Evolutionary conservation across 176 grass and related monocot genomes (phyloP).

Genomic region (Juncus inflexus): DNA sequence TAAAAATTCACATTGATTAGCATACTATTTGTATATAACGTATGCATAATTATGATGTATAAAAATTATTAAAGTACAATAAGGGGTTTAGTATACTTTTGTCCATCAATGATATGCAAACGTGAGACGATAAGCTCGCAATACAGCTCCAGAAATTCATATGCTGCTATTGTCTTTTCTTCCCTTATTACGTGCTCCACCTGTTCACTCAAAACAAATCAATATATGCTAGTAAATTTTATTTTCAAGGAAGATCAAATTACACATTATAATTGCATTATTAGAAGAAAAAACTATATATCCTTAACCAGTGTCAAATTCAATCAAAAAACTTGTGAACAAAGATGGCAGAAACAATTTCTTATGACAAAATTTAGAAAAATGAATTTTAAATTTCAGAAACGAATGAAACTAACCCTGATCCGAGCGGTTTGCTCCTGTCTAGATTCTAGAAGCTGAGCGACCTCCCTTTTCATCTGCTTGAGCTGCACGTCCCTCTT

Average conservation of each 20-base stretch:
- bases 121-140: conserved; percentile 42
- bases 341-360: background rate
- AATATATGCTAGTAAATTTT: background rate
- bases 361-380: no score
- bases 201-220: conserved; percentile 12
- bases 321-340: background rate
- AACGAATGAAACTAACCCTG: conserved; percentile 11
- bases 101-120: conserved; percentile 39
- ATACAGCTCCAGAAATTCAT: conserved; percentile 41
- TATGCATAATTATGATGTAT: background rate
- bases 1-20: background rate
- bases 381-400: background rate
- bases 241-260: background rate
- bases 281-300: background rate
- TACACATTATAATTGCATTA: background rate
- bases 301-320: background rate
- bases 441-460: conserved; percentile 28
- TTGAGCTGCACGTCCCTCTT: conserved; percentile 29
- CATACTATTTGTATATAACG: background rate
- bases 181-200: conserved; percentile 50
- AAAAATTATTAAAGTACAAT: no score
- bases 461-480: conserved; percentile 29
- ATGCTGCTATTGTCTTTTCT: conserved; percentile 42
- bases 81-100: conserved; percentile 30
- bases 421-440: conserved; percentile 27